Percentiles rank a stretch among this genome's conserved stretches.
These are phyloP conservation scores for Marchantia polymorpha DNA, from an alignment of 225 moss, liverwort and hornwort genomes.

Conservation along the genomic window DNA sequence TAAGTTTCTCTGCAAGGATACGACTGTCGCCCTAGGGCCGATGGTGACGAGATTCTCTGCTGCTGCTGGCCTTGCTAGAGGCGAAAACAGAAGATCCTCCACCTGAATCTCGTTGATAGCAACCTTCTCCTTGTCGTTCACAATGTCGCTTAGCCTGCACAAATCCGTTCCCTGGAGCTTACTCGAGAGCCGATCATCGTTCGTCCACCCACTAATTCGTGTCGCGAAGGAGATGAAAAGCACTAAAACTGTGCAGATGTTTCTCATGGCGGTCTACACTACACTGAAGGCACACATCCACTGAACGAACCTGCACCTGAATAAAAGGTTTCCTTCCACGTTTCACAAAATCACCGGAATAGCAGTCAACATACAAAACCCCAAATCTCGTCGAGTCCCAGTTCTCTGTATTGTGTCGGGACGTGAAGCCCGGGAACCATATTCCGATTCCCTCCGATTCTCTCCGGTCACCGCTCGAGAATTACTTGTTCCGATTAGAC, in stretches of 20 bases:
- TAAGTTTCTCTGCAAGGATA: slow-evolving; percentile 22
- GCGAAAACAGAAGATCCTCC: not conserved
- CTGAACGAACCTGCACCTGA: not conserved
- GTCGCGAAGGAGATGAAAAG: not conserved
- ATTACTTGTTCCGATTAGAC: too few relatives aligned
- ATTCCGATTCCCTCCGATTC: too few relatives aligned
- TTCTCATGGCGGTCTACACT: not conserved
- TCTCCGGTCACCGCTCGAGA: too few relatives aligned
- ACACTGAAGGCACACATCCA: not conserved
- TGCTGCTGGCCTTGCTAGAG: not conserved
- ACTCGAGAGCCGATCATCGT: not conserved
- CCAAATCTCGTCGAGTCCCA: too few relatives aligned
- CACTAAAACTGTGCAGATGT: not conserved
- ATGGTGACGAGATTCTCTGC: not conserved
- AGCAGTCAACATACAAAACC: too few relatives aligned
- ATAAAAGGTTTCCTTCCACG: too few relatives aligned
- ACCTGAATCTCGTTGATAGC: slow-evolving; percentile 3
- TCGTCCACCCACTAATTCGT: not conserved
- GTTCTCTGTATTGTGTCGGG: too few relatives aligned
- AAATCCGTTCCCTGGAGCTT: slow-evolving; percentile 16
- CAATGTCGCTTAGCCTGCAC: slow-evolving; percentile 20
- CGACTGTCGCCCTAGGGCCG: slow-evolving; percentile 20
- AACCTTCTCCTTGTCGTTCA: not conserved
- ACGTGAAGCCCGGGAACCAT: too few relatives aligned
- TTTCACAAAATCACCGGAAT: too few relatives aligned